Base-by-base conservation (phyloP, 2,329 filamentous ascomycete genomes). In the Fusarium sp. region DNA sequence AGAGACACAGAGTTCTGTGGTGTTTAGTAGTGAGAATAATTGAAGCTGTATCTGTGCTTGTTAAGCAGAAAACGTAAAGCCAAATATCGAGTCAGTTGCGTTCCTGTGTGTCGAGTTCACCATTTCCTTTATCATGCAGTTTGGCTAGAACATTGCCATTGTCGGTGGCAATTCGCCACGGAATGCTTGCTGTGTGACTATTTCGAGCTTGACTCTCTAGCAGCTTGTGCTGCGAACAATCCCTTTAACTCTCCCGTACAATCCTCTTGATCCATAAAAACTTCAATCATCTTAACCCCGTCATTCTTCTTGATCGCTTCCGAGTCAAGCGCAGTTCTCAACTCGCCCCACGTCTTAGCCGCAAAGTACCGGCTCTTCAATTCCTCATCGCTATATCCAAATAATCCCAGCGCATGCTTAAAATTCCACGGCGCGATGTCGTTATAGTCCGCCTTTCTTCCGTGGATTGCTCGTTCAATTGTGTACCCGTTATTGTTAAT, bases 401-500 rank as follows among this genome's bases (percentile, higher is more conserved):
- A 65, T 6, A 65, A 16, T 0, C 62, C 60, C 18, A 65, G 20
- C 8, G 62, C 40, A 46, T 65, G 62, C 7, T 59, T 42, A 9
- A 59, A 47, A 0, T 65, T 65, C 62, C 62, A 65, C 22, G 45
- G 52, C 20, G 62, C 42, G 6, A 65, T 65, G 4, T 65, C 52
- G 3, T 65, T 65, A 6, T 65, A 65, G 11, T 64, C 53, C 22
- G 45, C 45, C 5, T 59, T 65, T n/a, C 62, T 42, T 0, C 62
- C 60, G 4, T 65, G 62, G 25, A 65, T 65, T 8, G 52, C 62
- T 12, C 62, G 62, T 27, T 65, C 60, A 22, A 65, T 65, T 3
- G 62, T 65, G 22, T 65, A 65, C 0, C 62, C 60, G n/a, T 65
- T 65, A 3, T 65, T 65, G 5, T 65, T 65, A 14, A 65, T 65